These are phyloP conservation scores for Paraphoma chrysanthemicola DNA, from an alignment of 2,329 filamentous ascomycete species.

Conservation along the genomic window DNA sequence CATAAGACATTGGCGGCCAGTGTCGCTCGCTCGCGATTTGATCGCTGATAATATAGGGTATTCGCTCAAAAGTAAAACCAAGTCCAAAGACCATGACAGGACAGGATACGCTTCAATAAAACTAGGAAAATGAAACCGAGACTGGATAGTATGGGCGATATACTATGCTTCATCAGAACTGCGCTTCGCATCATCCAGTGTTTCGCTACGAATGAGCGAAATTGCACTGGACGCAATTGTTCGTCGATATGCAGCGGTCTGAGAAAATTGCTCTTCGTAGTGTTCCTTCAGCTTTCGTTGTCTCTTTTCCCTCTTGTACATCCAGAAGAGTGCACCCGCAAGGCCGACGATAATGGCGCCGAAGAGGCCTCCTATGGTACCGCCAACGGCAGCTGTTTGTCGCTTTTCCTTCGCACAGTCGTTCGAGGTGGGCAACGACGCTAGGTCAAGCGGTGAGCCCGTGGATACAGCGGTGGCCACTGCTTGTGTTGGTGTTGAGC, in stretches of 20 bases:
- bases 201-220: constrained; percentile 11
- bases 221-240: constrained; percentile 21
- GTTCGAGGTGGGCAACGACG: constrained; percentile 9
- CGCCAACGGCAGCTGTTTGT: constrained; percentile 31
- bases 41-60: not conserved
- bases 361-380: constrained; percentile 32
- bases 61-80: not conserved
- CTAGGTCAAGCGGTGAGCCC: constrained; percentile 8
- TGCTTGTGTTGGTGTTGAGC: constrained; percentile 9
- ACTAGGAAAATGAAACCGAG: not conserved
- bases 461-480: constrained; percentile 16
- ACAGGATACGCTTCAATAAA: not conserved
- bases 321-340: constrained; percentile 24
- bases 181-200: constrained; percentile 7
- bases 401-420: constrained; percentile 24
- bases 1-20: not conserved
- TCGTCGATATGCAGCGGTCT: constrained; percentile 34
- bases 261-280: constrained; percentile 40
- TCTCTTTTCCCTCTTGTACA: constrained; percentile 36
- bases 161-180: constrained; percentile 1
- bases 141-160: too few species aligned
- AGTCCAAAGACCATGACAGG: not conserved
- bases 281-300: constrained; percentile 44
- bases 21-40: not conserved
- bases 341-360: constrained; percentile 27